These are phyloP conservation scores for Potentilla sterilis DNA, from an alignment of 306 rosid species.

Conservation along the genomic window DNA sequence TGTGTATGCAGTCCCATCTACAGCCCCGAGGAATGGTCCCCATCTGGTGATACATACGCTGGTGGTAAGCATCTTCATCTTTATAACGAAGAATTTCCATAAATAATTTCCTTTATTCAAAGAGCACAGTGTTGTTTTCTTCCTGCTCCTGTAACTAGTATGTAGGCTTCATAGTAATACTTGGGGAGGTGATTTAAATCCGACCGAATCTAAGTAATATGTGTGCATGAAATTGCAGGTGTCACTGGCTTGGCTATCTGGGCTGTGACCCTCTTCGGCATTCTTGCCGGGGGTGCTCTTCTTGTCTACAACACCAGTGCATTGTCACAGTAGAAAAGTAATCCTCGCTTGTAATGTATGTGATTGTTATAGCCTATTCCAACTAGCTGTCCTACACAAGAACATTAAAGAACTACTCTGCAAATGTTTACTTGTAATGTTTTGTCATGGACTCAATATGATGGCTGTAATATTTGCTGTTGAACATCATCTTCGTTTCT, in stretches of 20 bases:
- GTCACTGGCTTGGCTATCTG: conserved; percentile 88
- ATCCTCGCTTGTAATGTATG: conserved; percentile 10
- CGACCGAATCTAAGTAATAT: neutral
- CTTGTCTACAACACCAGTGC: conserved; percentile 99
- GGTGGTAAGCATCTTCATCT: conserved; percentile 67
- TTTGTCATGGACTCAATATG: conserved; percentile 24
- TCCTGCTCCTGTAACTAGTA: neutral
- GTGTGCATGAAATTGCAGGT: conserved; percentile 45
- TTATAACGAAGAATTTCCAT: neutral
- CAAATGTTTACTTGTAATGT: conserved; percentile 28
- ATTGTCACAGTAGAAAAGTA: conserved; percentile 56
- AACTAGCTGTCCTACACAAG: conserved; percentile 33
- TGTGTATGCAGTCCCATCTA: conserved; percentile 73
- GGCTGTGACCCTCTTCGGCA: conserved; percentile 83
- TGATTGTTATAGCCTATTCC: conserved; percentile 11
- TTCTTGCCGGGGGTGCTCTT: conserved; percentile 91
- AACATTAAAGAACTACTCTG: conserved; percentile 31
- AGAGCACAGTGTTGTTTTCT: neutral
- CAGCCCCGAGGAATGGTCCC: conserved; percentile 72
- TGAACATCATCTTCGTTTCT: conserved; percentile 14
- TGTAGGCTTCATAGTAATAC: neutral
- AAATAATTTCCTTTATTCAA: neutral
- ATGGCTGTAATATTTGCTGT: conserved; percentile 13
- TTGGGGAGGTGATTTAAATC: neutral
- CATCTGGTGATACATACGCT: conserved; percentile 71